Percentiles rank a stretch among this genome's conserved stretches.
Conservation (phyloP, 345 rosid species). For the Eucalyptus leucophloia region DNA sequence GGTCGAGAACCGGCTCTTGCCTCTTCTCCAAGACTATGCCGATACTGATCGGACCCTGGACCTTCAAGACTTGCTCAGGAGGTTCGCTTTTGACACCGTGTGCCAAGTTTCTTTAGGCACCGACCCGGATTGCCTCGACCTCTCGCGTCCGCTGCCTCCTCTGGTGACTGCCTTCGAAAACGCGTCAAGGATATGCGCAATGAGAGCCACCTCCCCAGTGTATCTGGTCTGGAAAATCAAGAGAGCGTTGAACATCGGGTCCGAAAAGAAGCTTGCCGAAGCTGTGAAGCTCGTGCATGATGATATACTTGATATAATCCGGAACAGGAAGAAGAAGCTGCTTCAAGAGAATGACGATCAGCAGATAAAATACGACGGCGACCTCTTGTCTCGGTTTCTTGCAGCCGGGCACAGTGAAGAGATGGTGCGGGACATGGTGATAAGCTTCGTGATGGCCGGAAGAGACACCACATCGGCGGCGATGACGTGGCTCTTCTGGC, state of each 20-base stretch:
- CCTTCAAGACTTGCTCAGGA: constrained; percentile 42
- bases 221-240: constrained; percentile 54
- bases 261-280: constrained; percentile 30
- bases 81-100: constrained; percentile 35
- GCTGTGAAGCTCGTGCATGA: constrained; percentile 25
- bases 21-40: constrained; percentile 26
- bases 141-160: constrained; percentile 5
- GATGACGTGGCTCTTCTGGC: constrained; percentile 54
- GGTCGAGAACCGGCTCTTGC: constrained; percentile 27
- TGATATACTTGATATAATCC: constrained; percentile 4
- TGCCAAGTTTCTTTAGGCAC: constrained; percentile 43
- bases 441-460: constrained; percentile 62
- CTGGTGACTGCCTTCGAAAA: constrained; percentile 37
- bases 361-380: neutral
- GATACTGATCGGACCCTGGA: constrained; percentile 11
- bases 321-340: constrained; percentile 9
- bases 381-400: constrained; percentile 34
- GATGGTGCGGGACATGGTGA: constrained; percentile 39
- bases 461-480: constrained; percentile 68
- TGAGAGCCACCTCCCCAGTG: constrained; percentile 38
- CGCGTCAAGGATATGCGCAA: constrained; percentile 38
- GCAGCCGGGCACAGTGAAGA: constrained; percentile 20
- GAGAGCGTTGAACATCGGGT: constrained; percentile 36
- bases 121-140: constrained; percentile 27
- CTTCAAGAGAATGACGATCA: neutral